Base-by-base conservation (phyloP, 768 basidiomycete genomes). In the Hemileccinum rubropunctum region DNA sequence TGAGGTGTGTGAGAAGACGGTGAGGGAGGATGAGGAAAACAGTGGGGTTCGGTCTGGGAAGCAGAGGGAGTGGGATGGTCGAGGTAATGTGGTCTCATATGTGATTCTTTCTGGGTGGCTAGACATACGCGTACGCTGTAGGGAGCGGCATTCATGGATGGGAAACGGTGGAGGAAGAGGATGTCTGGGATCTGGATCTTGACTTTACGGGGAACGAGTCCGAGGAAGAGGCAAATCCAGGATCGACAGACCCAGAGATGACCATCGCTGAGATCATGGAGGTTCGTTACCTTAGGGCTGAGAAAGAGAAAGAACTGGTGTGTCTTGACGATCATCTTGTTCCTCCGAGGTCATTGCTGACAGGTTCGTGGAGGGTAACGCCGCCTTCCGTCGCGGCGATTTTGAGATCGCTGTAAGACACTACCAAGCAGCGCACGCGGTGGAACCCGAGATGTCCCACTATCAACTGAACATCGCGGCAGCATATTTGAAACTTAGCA, bases 391-490 rank as follows among this genome's bases (percentile, higher is more conserved):
- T 34, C 75, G 75, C 45, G 84, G 82, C 15, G 75, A 83, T 36
- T 88, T 73, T 52, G 65, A 71, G 14, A 57, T 58, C 4, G 87
- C 87, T 0, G 76, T 85, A 46, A 60, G 71, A 46, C 74, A 76
- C 48, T 89, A 89, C 63, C 73, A 80, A 59, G 65, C 69, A 5
- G 87, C 87, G 1, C 73, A 82, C 60, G 58, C 72, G 6, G 83
- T 84, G 37, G 86, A 88, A 58, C 79, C 85, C 3, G 87, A 88
- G 62, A 64, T 88, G 53, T 84, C 87, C 1, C 81, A 85, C 58
- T 89, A 89, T 57, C 82, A 86, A 59, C 77, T 88, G 32, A 89
- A 89, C 58, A 74, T 88, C 21, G 87, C 87, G 3, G 86, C 86
- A 1, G 86, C 87, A 0, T 75, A 88, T 62, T 64, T 89, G 32